Percentiles rank a stretch among this genome's conserved stretches.
phyloP scores from a whole-genome alignment of 371 early-diverging fungal genomes.

The Lichtheimia corymbifera region DNA sequence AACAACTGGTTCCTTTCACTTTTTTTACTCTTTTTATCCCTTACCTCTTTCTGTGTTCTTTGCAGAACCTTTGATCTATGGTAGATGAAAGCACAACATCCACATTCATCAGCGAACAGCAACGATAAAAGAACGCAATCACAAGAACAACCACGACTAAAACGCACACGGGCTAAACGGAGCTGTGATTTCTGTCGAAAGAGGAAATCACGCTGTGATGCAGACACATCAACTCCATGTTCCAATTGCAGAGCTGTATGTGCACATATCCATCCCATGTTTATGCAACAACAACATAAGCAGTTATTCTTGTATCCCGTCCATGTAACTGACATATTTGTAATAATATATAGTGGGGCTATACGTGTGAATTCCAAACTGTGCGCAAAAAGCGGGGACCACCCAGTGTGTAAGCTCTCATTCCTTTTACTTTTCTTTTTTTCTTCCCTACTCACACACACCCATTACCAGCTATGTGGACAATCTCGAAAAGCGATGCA shows the following conservation, averaged over 20 bases:
- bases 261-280: not conserved
- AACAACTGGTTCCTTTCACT: not conserved
- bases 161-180: slow-evolving; percentile 52
- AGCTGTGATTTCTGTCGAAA: slow-evolving; percentile 58
- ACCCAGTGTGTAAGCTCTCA: slow-evolving; percentile 44
- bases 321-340: not conserved
- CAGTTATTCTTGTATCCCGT: not conserved
- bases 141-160: slow-evolving; percentile 21
- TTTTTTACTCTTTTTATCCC: too few species aligned
- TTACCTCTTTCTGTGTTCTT: not conserved
- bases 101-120: slow-evolving; percentile 1
- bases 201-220: slow-evolving; percentile 52
- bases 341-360: slow-evolving; percentile 39
- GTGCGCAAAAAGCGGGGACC: slow-evolving; percentile 54
- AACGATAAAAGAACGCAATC: not conserved
- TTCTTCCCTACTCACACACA: not conserved
- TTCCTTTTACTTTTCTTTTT: not conserved
- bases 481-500: slow-evolving; percentile 45
- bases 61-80: not conserved
- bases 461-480: slow-evolving; percentile 39
- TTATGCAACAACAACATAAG: not conserved
- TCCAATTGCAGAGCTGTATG: slow-evolving; percentile 54
- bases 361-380: slow-evolving; percentile 47
- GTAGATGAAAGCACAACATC: slow-evolving; percentile 9
- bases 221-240: slow-evolving; percentile 48